Evolutionary conservation across 148 eudicot species (phyloP).

Genomic region (Linanthus parryae): DNA sequence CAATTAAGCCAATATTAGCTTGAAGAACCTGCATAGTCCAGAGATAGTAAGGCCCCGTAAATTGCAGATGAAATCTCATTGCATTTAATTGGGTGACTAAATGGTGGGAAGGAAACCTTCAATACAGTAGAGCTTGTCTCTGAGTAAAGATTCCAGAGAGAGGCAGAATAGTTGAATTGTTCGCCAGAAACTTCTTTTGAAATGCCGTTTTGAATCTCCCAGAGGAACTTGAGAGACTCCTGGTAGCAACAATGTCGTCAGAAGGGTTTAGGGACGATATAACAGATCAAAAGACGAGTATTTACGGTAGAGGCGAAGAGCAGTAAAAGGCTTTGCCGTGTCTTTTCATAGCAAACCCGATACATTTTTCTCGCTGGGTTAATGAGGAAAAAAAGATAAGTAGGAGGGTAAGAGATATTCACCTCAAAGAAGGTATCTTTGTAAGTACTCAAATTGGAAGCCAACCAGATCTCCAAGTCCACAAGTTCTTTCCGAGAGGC

Average conservation of each 20-base stretch:
- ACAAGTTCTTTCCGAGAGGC: constrained; percentile 66
- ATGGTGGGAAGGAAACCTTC: constrained; percentile 46
- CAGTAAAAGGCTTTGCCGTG: too few relatives aligned
- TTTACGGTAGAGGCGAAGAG: too few relatives aligned
- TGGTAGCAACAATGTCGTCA: constrained; percentile 29
- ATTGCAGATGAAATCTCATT: not conserved
- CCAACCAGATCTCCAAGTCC: constrained; percentile 87
- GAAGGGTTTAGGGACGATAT: too few relatives aligned
- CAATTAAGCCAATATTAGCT: constrained; percentile 42
- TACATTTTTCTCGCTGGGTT: too few relatives aligned
- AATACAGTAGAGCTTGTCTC: constrained; percentile 45
- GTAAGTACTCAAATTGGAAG: constrained; percentile 36
- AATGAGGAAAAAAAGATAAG: not conserved
- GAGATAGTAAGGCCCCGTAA: constrained; percentile 2
- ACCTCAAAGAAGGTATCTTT: constrained; percentile 71
- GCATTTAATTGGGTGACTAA: not conserved
- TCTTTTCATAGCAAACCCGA: too few relatives aligned
- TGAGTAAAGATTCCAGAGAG: constrained; percentile 29
- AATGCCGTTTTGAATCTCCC: constrained; percentile 41
- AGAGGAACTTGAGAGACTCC: constrained; percentile 76
- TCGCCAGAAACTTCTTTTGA: constrained; percentile 42
- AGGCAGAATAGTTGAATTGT: constrained; percentile 43
- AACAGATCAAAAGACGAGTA: too few relatives aligned
- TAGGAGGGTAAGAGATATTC: constrained; percentile 8
- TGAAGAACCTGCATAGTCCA: constrained; percentile 62